Conservation (phyloP, 345 rosid genomes). For the Clausena lansium region DNA sequence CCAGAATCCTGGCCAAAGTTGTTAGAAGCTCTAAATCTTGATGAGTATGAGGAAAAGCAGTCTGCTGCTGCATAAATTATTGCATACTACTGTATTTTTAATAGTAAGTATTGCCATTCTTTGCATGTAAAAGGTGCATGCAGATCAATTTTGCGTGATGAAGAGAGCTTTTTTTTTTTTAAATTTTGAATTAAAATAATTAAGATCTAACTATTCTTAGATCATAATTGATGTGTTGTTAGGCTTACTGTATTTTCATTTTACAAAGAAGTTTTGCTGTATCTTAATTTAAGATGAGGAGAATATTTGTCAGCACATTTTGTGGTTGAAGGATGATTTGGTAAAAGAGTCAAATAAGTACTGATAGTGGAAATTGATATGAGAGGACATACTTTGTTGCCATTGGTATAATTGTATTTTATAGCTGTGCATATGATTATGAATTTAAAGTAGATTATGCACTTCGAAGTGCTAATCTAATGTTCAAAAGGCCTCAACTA, state of each 20-base stretch:
- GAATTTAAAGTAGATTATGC: neutral
- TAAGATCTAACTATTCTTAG: constrained; percentile 5
- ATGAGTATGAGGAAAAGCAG: constrained; percentile 67
- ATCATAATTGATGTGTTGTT: constrained; percentile 6
- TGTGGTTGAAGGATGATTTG: neutral
- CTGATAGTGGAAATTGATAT: neutral
- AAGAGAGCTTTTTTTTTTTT: constrained; percentile 13
- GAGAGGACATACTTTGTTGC: neutral
- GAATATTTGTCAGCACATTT: constrained; percentile 8
- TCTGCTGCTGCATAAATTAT: constrained; percentile 61
- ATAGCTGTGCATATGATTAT: neutral
- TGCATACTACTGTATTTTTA: constrained; percentile 25
- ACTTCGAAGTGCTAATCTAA: neutral
- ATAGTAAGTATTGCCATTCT: constrained; percentile 37
- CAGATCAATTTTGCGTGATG: constrained; percentile 49
- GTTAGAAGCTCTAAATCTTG: constrained; percentile 81
- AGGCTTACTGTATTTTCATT: constrained; percentile 11
- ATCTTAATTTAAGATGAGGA: constrained; percentile 26
- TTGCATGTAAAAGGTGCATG: constrained; percentile 56
- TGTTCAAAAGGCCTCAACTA: neutral
- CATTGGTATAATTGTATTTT: neutral
- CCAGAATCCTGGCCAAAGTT: constrained; percentile 97
- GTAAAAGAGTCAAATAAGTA: neutral
- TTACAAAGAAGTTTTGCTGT: constrained; percentile 15
- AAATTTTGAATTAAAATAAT: constrained; percentile 11